Evolutionary conservation across 257 asterid species (phyloP), one percentile per base, ranked within the genome.

Genomic region (Echium plantagineum): DNA sequence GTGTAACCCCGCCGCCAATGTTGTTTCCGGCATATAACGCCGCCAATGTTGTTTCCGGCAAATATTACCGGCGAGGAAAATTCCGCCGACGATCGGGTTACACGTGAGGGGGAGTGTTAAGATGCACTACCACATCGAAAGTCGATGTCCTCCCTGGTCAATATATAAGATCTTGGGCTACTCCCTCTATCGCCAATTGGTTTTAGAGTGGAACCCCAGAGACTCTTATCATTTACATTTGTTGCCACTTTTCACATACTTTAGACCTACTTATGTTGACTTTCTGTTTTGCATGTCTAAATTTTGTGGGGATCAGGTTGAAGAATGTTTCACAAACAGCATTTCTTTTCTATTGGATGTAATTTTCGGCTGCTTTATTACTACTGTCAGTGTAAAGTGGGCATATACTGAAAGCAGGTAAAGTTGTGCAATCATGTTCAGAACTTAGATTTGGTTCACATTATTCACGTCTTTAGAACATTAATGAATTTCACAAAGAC

Each of bases 321-420:
- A 74, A 38, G 60, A 52, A 62, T 78, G 84, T 77, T 61, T 78
- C 20, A 63, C 58, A 71, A 87, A 74, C 65, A 75, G 77, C 74
- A 71, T 58, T 53, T 69, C 69, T 62, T 77, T 73, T 68, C 8
- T 77, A 42, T 19, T 74, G 62, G 86, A 80, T 24, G 42, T 83
- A 73, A 51, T 67, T 52, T 87, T 90, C 64, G 95, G 79, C 52
- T 61, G 81, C 65, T 53, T 72, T 71, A 78, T 87, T 64, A 83
- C 72, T 73, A 31, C 82, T 32, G 69, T 71, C 63, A 74, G 89
- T 71, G 65, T 68, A 52, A 85, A 72, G 73, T 69, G 52, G 67
- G 66, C 78, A 17, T 67, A 83, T 63, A 64, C 61, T 55, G 66
- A 67, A 60, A 79, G 65, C 81, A 83, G 95, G 95, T 90, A 70